Percentiles rank a stretch among this genome's conserved stretches.
Conservation (phyloP, 2,329 filamentous ascomycete genomes). For the Aureobasidium sp. region DNA sequence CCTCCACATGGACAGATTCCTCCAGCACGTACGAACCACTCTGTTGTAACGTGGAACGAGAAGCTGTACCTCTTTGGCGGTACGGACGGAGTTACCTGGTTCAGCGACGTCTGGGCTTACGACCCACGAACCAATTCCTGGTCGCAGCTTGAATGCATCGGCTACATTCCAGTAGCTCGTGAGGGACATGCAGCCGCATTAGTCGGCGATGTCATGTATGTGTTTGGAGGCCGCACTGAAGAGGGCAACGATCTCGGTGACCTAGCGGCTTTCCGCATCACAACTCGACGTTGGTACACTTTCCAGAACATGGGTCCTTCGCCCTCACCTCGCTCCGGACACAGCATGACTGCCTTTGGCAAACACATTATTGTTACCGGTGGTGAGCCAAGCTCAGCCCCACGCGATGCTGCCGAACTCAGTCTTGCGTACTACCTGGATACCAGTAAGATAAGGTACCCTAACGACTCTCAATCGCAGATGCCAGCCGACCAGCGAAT, state of each 20-base stretch:
- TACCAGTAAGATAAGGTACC: conserved; percentile 93
- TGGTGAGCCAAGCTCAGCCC: conserved; percentile 85
- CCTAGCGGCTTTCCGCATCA: conserved; percentile 74
- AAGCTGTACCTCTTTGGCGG: conserved; percentile 96
- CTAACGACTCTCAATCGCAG: conserved; percentile 46
- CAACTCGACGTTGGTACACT: conserved; percentile 90
- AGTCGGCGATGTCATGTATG: conserved; percentile 97
- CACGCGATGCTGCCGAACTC: conserved; percentile 71
- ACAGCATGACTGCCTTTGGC: conserved; percentile 93
- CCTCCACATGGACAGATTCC: conserved; percentile 59
- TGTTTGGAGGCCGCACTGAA: conserved; percentile 92
- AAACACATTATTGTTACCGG: conserved; percentile 89
- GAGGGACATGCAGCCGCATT: conserved; percentile 91
- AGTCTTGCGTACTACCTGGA: conserved; percentile 87
- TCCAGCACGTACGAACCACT: conserved; percentile 88
- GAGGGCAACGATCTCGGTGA: conserved; percentile 89
- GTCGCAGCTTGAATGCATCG: conserved; percentile 88
- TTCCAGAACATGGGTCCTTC: conserved; percentile 99
- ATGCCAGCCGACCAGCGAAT: conserved; percentile 25
- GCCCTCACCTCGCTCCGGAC: conserved; percentile 84
- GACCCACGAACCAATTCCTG: conserved; percentile 76
- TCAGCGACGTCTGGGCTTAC: conserved; percentile 98
- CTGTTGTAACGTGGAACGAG: conserved; percentile 83
- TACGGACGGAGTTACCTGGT: conserved; percentile 93
- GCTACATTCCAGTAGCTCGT: conserved; percentile 86